Percentiles rank a stretch among this genome's conserved stretches.
phyloP scores from a whole-genome alignment of 306 rosid genomes.

The Dalbergia cochinchinensis region DNA sequence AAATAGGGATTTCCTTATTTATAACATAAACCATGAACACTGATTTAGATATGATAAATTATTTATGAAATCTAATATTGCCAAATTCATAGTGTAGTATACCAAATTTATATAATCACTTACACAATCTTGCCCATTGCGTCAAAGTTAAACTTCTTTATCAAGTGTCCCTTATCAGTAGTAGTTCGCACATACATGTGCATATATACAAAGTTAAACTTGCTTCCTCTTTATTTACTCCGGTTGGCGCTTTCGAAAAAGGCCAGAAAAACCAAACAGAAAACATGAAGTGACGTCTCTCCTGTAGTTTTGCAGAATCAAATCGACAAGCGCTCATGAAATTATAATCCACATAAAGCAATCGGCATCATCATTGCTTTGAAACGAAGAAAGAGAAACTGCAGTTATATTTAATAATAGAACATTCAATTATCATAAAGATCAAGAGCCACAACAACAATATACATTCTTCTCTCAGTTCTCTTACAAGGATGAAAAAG shows the following conservation, averaged over 20 bases:
- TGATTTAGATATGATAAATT: too few species aligned
- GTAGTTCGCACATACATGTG: background rate
- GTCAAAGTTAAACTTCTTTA: background rate
- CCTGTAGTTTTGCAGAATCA: background rate
- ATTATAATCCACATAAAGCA: background rate
- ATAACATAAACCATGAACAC: too few species aligned
- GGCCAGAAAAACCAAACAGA: background rate
- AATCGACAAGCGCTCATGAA: too few species aligned
- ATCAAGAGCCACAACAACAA: background rate
- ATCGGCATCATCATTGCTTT: background rate
- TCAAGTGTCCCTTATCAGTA: background rate
- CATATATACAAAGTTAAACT: too few species aligned
- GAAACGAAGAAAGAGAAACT: background rate
- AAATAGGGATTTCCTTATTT: too few species aligned
- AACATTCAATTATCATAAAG: background rate
- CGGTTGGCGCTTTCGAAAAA: background rate
- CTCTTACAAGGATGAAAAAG: background rate
- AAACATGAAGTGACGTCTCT: conserved; percentile 13
- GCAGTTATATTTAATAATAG: background rate
- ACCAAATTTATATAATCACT: too few species aligned
- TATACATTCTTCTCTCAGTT: background rate
- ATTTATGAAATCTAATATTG: too few species aligned
- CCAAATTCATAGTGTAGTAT: too few species aligned
- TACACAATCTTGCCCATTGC: background rate
- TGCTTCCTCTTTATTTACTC: background rate